Conservation (phyloP, 176 grass and related monocot genomes). For the Chloris gayana region DNA sequence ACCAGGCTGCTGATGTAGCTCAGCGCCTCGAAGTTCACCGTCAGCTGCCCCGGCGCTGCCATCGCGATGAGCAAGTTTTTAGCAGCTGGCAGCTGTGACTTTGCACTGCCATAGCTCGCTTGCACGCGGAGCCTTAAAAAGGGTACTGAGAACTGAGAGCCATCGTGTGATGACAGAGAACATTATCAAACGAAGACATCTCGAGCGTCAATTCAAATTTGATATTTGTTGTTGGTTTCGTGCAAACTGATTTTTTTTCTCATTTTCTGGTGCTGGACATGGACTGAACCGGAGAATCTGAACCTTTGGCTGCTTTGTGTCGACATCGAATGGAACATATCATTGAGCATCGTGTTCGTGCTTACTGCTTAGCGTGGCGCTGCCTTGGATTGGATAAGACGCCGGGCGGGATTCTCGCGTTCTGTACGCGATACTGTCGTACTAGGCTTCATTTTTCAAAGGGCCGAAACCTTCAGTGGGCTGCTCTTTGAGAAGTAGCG, state of each 20-base stretch:
- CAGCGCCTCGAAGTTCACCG: constrained; percentile 70
- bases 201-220: not conserved
- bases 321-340: constrained; percentile 63
- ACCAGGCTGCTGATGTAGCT: constrained; percentile 83
- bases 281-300: constrained; percentile 40
- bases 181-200: not conserved
- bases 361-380: not conserved
- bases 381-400: not conserved
- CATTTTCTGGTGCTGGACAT: not conserved
- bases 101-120: not conserved
- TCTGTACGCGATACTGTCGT: not conserved
- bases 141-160: not conserved
- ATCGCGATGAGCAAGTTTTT: not conserved
- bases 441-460: not conserved
- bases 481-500: too few relatives aligned
- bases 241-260: not conserved
- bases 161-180: not conserved
- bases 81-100: too few relatives aligned
- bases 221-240: not conserved
- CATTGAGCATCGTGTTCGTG: constrained; percentile 56
- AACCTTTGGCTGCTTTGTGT: constrained; percentile 55
- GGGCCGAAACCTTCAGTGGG: not conserved
- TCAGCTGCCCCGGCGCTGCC: constrained; percentile 32
- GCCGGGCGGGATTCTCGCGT: constrained; percentile 18
- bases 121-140: not conserved